Base-by-base conservation (phyloP, 2,329 filamentous ascomycete genomes). In the Atkinsonella texensis region DNA sequence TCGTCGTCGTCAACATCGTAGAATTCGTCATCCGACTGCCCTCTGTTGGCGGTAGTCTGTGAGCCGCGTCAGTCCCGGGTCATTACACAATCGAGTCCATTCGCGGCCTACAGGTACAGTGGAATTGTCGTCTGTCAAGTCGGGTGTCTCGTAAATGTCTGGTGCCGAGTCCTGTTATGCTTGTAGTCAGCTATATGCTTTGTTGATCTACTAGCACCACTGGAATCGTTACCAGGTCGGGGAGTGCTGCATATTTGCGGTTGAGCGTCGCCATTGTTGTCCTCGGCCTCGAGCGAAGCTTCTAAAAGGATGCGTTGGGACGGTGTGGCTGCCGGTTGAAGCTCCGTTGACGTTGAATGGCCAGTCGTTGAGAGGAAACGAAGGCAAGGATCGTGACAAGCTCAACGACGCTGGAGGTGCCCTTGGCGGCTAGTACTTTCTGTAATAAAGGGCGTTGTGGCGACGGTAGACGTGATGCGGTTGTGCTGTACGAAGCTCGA, bases 121-220 rank as follows among this genome's bases (percentile, higher is more conserved):
- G 20, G 89, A 95, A 56, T 82, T 86, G 68, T 95, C 90, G 63
- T 95, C 89, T 52, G 86, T 91, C 58, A 96, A 74, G 52, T 95
- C 90, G 58, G 91, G 90, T 15, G 93, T 97, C 70, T 97, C 91
- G 74, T 96, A 97, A 62, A 95, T 88, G 64, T 97, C 93, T 58
- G 90, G 90, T 31, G 90, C 89, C 51, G 85, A 86, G 70, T 96
- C 90, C 87, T 94, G 58, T 40, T 12, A 23, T 50, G 48, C 28
- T 52, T 11, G 18, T 23, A 20, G 45, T 50, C 28, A 57, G 65
- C 56, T 64, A 59, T 40, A 35, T 48, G 54, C 49, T 51, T 54
- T 56, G 54, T 38, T 28, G 33, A 28, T 38, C 15, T 20, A 42
- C 2, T 53, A 20, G 52, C 57, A 54, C 31, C 18, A 47, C 41